A percentile compares a stretch with the other conserved stretches of the same genome.
Evolutionary conservation across 1,284 basidiomycete genomes (phyloP).

Genomic region (Cystobasidium slooffiae): DNA sequence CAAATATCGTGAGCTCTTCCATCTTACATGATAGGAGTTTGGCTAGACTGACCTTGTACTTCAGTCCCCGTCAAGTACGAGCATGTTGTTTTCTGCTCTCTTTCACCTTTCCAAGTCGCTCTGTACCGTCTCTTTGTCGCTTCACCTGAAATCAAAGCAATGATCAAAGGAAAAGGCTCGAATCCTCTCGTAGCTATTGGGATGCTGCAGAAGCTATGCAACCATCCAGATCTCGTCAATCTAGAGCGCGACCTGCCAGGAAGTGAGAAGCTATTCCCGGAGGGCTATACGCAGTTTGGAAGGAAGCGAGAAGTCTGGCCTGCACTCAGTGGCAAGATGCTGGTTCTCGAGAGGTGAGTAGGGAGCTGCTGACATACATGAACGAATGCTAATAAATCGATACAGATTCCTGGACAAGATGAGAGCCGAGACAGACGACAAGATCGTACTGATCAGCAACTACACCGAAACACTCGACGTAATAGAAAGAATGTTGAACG

Average conservation of each 20-base stretch:
- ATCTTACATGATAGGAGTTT: not conserved
- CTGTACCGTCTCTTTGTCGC: constrained; percentile 92
- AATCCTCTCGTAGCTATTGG: constrained; percentile 98
- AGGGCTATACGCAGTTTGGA: constrained; percentile 69
- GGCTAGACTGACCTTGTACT: constrained; percentile 2
- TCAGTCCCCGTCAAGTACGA: constrained; percentile 98
- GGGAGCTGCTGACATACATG: too few species aligned
- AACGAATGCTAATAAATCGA: too few species aligned
- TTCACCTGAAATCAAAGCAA: constrained; percentile 89
- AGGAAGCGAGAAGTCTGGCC: constrained; percentile 56
- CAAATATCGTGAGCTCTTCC: constrained; percentile 78
- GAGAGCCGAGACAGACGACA: constrained; percentile 81
- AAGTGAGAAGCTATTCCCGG: constrained; percentile 80
- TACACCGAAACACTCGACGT: constrained; percentile 97
- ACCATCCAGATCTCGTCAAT: constrained; percentile 92
- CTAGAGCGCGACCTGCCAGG: constrained; percentile 76
- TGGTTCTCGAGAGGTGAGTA: constrained; percentile 88
- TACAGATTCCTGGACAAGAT: constrained; percentile 87
- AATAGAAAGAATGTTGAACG: constrained; percentile 82
- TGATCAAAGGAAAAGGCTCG: constrained; percentile 86
- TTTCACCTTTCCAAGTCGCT: constrained; percentile 84
- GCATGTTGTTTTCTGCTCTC: constrained; percentile 94
- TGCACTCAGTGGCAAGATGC: constrained; percentile 77
- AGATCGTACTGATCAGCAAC: constrained; percentile 98
- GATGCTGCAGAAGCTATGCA: constrained; percentile 95